Evolutionary conservation across 2,329 filamentous ascomycete genomes (phyloP).

Genomic region (Esteya vermicola): DNA sequence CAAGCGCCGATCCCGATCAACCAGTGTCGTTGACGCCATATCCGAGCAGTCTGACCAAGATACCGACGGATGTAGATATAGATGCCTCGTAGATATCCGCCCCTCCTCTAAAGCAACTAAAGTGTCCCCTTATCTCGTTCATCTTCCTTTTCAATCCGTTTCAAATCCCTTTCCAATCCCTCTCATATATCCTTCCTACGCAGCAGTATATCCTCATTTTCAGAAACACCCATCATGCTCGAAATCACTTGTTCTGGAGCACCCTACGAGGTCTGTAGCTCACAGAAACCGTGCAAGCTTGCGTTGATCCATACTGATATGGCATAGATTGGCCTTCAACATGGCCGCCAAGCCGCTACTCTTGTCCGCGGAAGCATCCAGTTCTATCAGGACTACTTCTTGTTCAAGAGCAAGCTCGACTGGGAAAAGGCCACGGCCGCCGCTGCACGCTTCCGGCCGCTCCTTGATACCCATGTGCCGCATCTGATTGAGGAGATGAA

Average conservation of each 20-base stretch:
- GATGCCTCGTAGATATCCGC: too few species aligned
- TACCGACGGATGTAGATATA: too few species aligned
- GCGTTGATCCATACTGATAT: not conserved
- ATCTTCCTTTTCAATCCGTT: too few species aligned
- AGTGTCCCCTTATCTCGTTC: too few species aligned
- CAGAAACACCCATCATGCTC: not conserved
- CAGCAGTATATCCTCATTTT: too few species aligned
- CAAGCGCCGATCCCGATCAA: too few species aligned
- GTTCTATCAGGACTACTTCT: constrained; percentile 4
- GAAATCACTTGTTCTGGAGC: not conserved
- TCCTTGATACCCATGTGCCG: constrained; percentile 6
- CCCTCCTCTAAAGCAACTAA: too few species aligned
- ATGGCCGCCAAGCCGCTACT: not conserved
- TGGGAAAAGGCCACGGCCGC: not conserved
- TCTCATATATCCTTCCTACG: too few species aligned
- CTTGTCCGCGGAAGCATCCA: constrained; percentile 1
- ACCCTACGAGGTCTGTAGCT: not conserved
- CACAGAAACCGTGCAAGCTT: too few species aligned
- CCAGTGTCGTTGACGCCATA: too few species aligned
- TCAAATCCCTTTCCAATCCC: too few species aligned
- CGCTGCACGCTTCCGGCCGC: not conserved
- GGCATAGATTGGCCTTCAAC: not conserved
- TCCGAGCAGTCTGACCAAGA: too few species aligned
- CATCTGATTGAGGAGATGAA: constrained; percentile 22
- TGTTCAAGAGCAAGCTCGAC: constrained; percentile 2